Percentiles rank a stretch among this genome's conserved stretches.
Conservation (phyloP, 352 stramenopile species). For the Phytophthora pinifolia region DNA sequence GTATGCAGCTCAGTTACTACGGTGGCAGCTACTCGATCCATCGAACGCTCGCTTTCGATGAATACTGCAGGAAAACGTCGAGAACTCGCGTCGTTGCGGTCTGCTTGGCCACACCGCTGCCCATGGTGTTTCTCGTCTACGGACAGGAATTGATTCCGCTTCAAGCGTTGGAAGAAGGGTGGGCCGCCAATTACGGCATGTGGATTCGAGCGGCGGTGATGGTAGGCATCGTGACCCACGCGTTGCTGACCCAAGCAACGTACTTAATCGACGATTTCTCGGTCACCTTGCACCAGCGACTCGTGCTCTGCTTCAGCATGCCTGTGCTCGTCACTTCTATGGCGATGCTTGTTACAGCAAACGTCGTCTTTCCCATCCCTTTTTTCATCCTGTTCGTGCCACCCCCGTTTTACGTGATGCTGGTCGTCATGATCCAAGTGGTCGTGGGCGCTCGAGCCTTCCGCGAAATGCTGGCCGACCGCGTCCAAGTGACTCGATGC, state of each 20-base stretch:
- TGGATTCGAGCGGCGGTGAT: conserved; percentile 12
- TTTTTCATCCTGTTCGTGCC: conserved; percentile 1
- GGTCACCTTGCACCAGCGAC: neutral
- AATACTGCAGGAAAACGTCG: conserved; percentile 9
- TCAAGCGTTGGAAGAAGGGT: conserved; percentile 4
- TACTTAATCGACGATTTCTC: conserved; percentile 8
- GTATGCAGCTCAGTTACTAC: conserved; percentile 16
- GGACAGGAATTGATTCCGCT: conserved; percentile 9
- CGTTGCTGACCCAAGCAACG: conserved; percentile 1
- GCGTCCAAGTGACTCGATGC: neutral
- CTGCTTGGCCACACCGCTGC: conserved; percentile 6
- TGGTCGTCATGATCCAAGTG: neutral
- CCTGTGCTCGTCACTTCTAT: neutral
- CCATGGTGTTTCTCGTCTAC: conserved; percentile 5
- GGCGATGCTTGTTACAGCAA: neutral
- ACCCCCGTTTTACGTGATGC: neutral
- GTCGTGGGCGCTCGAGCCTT: neutral
- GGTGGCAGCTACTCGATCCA: conserved; percentile 18
- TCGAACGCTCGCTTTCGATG: conserved; percentile 7
- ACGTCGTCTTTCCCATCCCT: conserved; percentile 6
- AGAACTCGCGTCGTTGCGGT: conserved; percentile 1
- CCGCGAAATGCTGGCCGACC: neutral
- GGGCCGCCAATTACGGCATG: conserved; percentile 16
- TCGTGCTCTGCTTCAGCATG: conserved; percentile 1
- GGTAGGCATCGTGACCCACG: conserved; percentile 3